Base-by-base conservation (phyloP, 2,329 filamentous ascomycete species). In the Aphanoascus verrucosus region DNA sequence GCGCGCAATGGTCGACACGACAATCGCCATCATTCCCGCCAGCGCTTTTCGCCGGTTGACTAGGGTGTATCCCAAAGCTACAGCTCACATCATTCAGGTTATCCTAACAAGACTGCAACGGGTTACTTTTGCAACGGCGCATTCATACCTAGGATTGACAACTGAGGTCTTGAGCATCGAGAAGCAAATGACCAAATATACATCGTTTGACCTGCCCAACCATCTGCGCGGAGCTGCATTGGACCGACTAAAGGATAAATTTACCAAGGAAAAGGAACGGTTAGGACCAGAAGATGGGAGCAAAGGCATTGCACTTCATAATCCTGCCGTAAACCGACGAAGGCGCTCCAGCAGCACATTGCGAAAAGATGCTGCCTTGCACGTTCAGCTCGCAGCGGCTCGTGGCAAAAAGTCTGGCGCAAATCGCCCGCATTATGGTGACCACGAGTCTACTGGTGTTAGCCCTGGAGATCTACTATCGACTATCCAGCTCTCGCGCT, bases 11-110 rank as follows among this genome's bases (percentile, higher is more conserved):
- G 86, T 94, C 20, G 94, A 98, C 65, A 98, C 93, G 0, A 98
- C 94, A 0, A 96, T 98, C 69, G 93, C 93, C 5, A 94, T 98
- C 58, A 98, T 98, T 54, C 94, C 94, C 1, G 93, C 93, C 0
- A 95, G 89, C 65, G 94, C 93, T 2, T 98, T 98, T 63, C 83
- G 89, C 51, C 83, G 94, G 7, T 75, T 98, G 50, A 98, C 94
- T 49, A 83, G 88, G 64, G 84, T 96, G 20, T 98, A 97, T 62
- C 93, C 93, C 8, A 94, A 94, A 72, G 90, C 94, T 8, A 96
- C 93, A 1, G 85, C 93, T 1, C 94, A 98, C 64, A 97, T 98
- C 58, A 89, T 98, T 5, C 93, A 98, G 65, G 91, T 98, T 44
- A 98, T 98, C 57, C 72, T 98, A 32, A 96, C 94, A 2, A 81